These are phyloP conservation scores for Pythium oligandrum DNA, from an alignment of 352 stramenopile genomes.

Conservation along the genomic window DNA sequence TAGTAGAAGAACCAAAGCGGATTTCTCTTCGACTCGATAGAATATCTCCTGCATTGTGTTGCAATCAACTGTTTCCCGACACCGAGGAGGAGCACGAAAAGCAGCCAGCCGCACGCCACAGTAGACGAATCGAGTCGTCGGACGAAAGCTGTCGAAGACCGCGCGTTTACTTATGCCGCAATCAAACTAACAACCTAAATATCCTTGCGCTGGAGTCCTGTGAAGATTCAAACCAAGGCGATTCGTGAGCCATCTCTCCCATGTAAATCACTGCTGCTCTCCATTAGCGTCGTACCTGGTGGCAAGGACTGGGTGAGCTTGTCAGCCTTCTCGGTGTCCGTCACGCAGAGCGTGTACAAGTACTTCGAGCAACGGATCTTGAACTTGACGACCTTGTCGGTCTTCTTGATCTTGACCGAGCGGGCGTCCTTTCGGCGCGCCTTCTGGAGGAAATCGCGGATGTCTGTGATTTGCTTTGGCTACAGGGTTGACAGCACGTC, in stretches of 20 bases:
- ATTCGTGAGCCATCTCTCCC: neutral
- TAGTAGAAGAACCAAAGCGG: conserved; percentile 24
- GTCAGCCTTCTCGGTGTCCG: conserved; percentile 98
- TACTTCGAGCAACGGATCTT: conserved; percentile 99
- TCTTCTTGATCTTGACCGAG: conserved; percentile 99
- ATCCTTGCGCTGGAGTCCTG: conserved; percentile 90
- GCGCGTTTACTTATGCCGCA: conserved; percentile 71
- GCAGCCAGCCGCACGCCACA: conserved; percentile 15
- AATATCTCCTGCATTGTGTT: conserved; percentile 20
- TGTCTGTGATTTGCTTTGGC: conserved; percentile 99
- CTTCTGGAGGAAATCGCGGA: conserved; percentile 99
- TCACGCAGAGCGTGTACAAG: conserved; percentile 98
- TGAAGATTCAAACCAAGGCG: neutral
- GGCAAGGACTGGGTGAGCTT: conserved; percentile 99
- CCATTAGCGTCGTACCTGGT: conserved; percentile 64
- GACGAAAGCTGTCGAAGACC: conserved; percentile 69
- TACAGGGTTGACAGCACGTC: conserved; percentile 25
- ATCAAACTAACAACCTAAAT: conserved; percentile 71
- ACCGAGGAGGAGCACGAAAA: conserved; percentile 4
- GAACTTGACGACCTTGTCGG: conserved; percentile 97
- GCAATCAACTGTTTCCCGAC: conserved; percentile 13
- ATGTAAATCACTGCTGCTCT: neutral
- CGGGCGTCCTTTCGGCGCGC: conserved; percentile 96
- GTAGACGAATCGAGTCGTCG: conserved; percentile 14
- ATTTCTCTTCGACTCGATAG: conserved; percentile 22